Evolutionary conservation across 176 grass and related monocot species (phyloP), one percentile per base, ranked within the genome.

Genomic region (Guadua angustifolia): DNA sequence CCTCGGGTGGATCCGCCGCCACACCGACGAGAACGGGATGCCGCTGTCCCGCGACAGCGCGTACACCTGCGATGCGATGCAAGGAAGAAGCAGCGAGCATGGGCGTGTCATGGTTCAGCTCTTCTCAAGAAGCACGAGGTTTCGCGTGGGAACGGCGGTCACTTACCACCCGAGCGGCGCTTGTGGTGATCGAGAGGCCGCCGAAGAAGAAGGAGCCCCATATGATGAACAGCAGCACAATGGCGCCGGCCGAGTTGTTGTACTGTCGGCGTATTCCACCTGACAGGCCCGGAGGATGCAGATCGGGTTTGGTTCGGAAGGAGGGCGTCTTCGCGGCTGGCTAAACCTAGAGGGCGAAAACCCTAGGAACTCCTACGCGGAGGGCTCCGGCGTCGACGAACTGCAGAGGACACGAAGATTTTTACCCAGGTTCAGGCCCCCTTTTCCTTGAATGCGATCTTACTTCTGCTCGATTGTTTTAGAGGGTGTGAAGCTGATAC

Each of bases 121-220:
- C 58, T 13, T 26, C 58, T 26, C 24, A 14, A 61, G 58, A 61
- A 29, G 24, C 11, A 1, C 26, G 22, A 14, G 24, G 4, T 14
- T 26, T 26, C 5, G 24, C 58, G 11, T 61, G n/a, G 24, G 16
- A 57, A 57, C 55, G 4, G 55, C 19, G 1, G 19, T 10, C 4
- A 10, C 68, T 52, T 92, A 90, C 93, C 85, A 99, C 96, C 72
- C 93, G 85, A 7, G 96, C 91, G n/a, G 96, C 96, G 61, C 96
- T 99, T 4, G 96, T 99, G 21, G 96, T 99, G 87, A 99, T 99
- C 61, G 93, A 99, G 66, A 99, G 93, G 5, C 96, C 96, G 71
- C 96, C 96, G 74, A 99, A 99, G 91, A 99, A 99, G 71, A 95
- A 99, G 52, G 96, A 99, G 81, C 93, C 93, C 96, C 96, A 98